These are phyloP conservation scores for Boletus coccyginus DNA, from an alignment of 768 basidiomycete genomes.

Conservation along the genomic window DNA sequence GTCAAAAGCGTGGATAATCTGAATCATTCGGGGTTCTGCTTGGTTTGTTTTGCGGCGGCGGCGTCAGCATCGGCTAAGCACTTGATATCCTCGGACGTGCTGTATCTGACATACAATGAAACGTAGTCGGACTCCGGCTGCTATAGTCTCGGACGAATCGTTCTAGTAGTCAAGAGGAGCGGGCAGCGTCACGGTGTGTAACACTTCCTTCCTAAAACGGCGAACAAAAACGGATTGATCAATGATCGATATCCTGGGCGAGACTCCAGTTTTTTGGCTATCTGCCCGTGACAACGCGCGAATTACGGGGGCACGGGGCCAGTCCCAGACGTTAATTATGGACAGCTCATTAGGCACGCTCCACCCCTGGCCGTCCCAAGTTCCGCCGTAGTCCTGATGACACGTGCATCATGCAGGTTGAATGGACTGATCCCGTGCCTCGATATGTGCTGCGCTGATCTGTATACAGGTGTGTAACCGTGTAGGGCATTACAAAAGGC, in stretches of 20 bases:
- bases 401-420: not conserved
- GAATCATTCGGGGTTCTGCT: not conserved
- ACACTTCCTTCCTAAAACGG: too few relatives aligned
- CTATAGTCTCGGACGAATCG: too few relatives aligned
- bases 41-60: not conserved
- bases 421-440: not conserved
- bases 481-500: not conserved
- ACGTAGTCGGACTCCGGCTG: too few relatives aligned
- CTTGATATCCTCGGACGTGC: not conserved
- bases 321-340: not conserved
- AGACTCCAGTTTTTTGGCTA: too few relatives aligned
- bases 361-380: not conserved
- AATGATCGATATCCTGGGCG: too few relatives aligned
- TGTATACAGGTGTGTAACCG: conserved; percentile 3
- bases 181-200: too few relatives aligned
- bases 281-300: not conserved
- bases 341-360: not conserved
- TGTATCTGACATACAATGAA: not conserved
- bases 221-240: too few relatives aligned
- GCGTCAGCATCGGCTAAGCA: not conserved
- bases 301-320: not conserved
- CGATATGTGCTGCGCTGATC: not conserved
- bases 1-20: not conserved
- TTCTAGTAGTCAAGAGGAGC: too few relatives aligned
- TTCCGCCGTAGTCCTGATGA: not conserved